Evolutionary conservation across 106 monocot genomes (phyloP).

Genomic region (Apostasia ramifera): DNA sequence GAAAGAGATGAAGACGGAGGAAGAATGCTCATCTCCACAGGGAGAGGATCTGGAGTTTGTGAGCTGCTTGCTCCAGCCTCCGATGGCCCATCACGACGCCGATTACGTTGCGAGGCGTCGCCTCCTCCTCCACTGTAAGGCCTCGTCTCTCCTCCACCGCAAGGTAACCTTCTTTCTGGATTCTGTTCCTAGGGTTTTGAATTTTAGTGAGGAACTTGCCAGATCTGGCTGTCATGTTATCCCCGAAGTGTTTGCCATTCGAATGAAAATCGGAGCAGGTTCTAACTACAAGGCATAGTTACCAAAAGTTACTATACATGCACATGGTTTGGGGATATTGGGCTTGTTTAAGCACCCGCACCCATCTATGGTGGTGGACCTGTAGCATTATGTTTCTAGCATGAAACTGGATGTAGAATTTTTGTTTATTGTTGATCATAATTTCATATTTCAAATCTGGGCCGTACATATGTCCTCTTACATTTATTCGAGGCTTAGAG

Average conservation of each 20-base stretch:
- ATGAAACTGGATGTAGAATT: neutral
- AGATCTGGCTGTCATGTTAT: neutral
- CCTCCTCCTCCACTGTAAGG: constrained; percentile 64
- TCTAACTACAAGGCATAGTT: too few relatives aligned
- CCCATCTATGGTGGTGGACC: too few relatives aligned
- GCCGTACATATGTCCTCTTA: too few relatives aligned
- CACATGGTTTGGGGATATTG: neutral
- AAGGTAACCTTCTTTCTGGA: constrained; percentile 34
- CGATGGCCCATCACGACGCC: constrained; percentile 35
- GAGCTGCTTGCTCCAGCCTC: constrained; percentile 81
- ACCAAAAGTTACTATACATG: too few relatives aligned
- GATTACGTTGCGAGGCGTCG: constrained; percentile 71
- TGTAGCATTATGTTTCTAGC: too few relatives aligned
- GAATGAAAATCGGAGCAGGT: neutral
- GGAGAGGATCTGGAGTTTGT: constrained; percentile 41
- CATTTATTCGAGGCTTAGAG: too few relatives aligned
- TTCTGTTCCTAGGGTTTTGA: neutral
- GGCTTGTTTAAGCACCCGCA: too few relatives aligned
- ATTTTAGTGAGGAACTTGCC: neutral
- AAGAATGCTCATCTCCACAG: neutral
- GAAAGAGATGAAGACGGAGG: neutral
- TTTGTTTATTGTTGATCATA: neutral
- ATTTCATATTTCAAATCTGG: too few relatives aligned
- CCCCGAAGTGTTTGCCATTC: neutral
- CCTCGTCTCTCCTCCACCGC: constrained; percentile 28